These are phyloP conservation scores for Blastocystis sp. DNA, from an alignment of 352 stramenopile species.

Conservation along the genomic window DNA sequence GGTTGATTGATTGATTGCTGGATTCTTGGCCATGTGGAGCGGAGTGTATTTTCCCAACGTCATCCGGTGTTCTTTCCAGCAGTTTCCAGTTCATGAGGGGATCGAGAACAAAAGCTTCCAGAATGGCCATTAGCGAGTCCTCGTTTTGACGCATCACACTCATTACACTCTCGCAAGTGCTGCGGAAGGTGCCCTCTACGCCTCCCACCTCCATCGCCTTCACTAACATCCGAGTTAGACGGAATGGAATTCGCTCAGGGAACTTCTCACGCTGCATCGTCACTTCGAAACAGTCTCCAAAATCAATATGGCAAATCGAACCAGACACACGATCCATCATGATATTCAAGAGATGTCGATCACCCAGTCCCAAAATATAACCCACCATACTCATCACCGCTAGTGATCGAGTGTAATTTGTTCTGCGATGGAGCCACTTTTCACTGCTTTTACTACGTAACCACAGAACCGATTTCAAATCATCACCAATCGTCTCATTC, in stretches of 20 bases:
- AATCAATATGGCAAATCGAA: slow-evolving; percentile 92
- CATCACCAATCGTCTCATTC: slow-evolving; percentile 73
- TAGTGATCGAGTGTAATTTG: slow-evolving; percentile 89
- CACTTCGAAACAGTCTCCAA: slow-evolving; percentile 95
- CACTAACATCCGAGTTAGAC: slow-evolving; percentile 94
- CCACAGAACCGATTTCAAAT: slow-evolving; percentile 97
- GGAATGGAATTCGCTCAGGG: slow-evolving; percentile 97
- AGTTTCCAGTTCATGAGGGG: slow-evolving; percentile 75
- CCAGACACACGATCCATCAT: slow-evolving; percentile 82
- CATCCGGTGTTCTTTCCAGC: slow-evolving; percentile 20
- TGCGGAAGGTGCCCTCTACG: slow-evolving; percentile 95
- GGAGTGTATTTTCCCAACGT: neutral
- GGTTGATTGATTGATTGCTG: neutral
- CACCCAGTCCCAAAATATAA: slow-evolving; percentile 96
- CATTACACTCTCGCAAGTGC: slow-evolving; percentile 94
- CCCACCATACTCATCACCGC: slow-evolving; percentile 99
- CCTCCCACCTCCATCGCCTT: slow-evolving; percentile 98
- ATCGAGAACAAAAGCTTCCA: slow-evolving; percentile 99
- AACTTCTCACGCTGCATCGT: slow-evolving; percentile 97
- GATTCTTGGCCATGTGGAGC: neutral
- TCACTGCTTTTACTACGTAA: slow-evolving; percentile 94
- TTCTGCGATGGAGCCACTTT: slow-evolving; percentile 92
- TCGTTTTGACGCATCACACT: slow-evolving; percentile 88
- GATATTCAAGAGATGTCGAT: slow-evolving; percentile 97
- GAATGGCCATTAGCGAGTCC: slow-evolving; percentile 95